A percentile compares a stretch with the other conserved stretches of the same genome.
Evolutionary conservation across 805 yeast species (phyloP).

Genomic region (Isabelozyma pseudorhagii): DNA sequence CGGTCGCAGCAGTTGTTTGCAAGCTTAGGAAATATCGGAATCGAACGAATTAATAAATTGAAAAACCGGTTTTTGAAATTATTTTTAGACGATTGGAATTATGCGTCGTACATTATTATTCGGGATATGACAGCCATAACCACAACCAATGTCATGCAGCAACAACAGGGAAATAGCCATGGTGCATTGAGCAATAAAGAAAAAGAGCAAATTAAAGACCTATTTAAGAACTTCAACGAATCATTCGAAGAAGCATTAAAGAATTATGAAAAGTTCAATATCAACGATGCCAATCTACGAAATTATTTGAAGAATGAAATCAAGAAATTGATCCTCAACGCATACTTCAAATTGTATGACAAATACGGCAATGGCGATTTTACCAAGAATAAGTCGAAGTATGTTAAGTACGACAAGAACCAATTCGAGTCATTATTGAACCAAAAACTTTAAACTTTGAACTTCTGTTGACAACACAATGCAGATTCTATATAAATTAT

Average conservation of each 20-base stretch:
- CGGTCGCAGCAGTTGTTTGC: conserved; percentile 51
- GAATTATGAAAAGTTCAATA: conserved; percentile 60
- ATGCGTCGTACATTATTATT: conserved; percentile 68
- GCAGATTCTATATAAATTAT: no score
- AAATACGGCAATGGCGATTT: conserved; percentile 69
- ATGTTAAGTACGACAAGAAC: conserved; percentile 59
- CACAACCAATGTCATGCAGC: conserved; percentile 39
- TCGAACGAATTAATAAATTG: conserved; percentile 60
- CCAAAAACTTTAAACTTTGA: conserved; percentile 9
- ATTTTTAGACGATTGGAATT: conserved; percentile 78
- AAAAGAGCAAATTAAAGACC: conserved; percentile 77
- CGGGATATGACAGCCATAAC: conserved; percentile 71
- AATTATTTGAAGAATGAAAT: conserved; percentile 67
- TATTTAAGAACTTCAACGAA: conserved; percentile 76
- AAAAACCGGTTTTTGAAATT: conserved; percentile 70
- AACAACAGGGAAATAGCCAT: conserved; percentile 15
- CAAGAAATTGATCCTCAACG: conserved; percentile 69
- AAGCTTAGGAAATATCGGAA: conserved; percentile 58
- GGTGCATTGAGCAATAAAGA: conserved; percentile 56
- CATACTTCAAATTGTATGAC: conserved; percentile 81
- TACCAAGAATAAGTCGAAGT: conserved; percentile 67
- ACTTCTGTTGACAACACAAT: background rate
- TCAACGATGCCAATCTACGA: conserved; percentile 65
- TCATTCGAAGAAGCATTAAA: conserved; percentile 76
- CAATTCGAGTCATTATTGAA: conserved; percentile 37